phyloP scores from a whole-genome alignment of 805 yeast genomes.

The Cyberlindnera bimundalis region DNA sequence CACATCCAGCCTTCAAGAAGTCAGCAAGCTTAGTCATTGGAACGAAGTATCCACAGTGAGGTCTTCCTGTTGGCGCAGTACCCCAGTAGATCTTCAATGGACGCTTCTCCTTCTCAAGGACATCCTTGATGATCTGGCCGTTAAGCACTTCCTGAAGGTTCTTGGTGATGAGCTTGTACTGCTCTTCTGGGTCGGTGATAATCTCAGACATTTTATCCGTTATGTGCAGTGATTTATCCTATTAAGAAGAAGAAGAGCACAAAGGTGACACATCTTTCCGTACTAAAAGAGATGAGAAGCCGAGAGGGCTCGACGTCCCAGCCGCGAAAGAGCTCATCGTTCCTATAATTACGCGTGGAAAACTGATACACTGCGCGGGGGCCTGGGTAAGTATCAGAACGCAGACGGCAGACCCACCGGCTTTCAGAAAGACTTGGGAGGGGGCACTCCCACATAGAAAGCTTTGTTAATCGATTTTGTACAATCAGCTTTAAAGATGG shows the following conservation, averaged over 20 bases:
- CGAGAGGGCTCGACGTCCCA: too few relatives aligned
- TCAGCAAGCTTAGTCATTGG: conserved; percentile 97
- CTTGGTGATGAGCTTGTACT: conserved; percentile 73
- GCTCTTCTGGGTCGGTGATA: conserved; percentile 50
- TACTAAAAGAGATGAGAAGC: too few relatives aligned
- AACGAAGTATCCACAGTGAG: conserved; percentile 98
- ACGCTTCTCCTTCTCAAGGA: conserved; percentile 76
- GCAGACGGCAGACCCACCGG: too few relatives aligned
- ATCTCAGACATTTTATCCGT: conserved; percentile 17
- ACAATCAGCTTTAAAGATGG: too few relatives aligned
- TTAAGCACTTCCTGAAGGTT: conserved; percentile 90
- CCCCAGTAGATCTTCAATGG: conserved; percentile 95
- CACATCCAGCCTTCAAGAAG: conserved; percentile 93
- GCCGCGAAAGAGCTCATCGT: neutral
- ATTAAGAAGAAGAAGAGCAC: neutral
- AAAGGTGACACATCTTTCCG: too few relatives aligned
- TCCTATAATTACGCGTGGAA: conserved; percentile 6
- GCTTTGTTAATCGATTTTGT: too few relatives aligned
- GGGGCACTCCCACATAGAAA: too few relatives aligned
- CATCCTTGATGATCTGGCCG: conserved; percentile 79
- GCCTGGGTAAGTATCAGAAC: too few relatives aligned
- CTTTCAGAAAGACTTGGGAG: too few relatives aligned
- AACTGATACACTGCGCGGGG: too few relatives aligned
- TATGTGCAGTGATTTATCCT: neutral
- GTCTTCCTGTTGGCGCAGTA: conserved; percentile 98